Percentiles rank a stretch among this genome's conserved stretches.
Conservation (phyloP, 257 asterid species). For the Przewalskia tangutica region DNA sequence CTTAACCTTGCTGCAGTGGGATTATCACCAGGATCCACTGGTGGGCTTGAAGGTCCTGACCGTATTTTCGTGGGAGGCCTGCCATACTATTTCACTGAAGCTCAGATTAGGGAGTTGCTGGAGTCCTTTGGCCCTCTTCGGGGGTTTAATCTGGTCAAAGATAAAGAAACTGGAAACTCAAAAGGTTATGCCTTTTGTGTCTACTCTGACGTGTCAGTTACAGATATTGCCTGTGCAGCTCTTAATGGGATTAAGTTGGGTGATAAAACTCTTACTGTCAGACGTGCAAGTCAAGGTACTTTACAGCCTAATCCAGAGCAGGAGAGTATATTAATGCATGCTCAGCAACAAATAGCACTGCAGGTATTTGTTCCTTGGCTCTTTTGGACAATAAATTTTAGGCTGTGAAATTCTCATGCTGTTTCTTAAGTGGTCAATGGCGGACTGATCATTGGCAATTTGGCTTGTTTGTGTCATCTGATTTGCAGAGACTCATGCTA, state of each 20-base stretch:
- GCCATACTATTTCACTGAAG: slow-evolving; percentile 90
- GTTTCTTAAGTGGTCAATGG: not conserved
- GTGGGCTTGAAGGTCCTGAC: slow-evolving; percentile 97
- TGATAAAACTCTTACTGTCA: slow-evolving; percentile 88
- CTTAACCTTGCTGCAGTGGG: slow-evolving; percentile 91
- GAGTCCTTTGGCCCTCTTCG: slow-evolving; percentile 97
- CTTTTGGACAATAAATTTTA: not conserved
- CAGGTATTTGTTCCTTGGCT: slow-evolving; percentile 39
- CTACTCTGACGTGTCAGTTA: slow-evolving; percentile 78
- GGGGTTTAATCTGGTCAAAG: slow-evolving; percentile 93
- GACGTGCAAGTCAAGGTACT: slow-evolving; percentile 93
- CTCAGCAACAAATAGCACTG: slow-evolving; percentile 89
- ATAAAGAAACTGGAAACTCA: slow-evolving; percentile 96
- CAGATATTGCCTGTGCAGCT: slow-evolving; percentile 98
- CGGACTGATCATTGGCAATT: not conserved
- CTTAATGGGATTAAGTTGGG: slow-evolving; percentile 99
- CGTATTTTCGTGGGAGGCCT: slow-evolving; percentile 95
- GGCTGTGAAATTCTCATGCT: not conserved
- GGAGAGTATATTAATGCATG: slow-evolving; percentile 80
- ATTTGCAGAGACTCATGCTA: slow-evolving; percentile 63
- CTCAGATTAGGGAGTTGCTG: slow-evolving; percentile 86
- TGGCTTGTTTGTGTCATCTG: not conserved
- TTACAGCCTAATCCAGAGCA: slow-evolving; percentile 90
- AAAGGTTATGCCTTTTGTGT: slow-evolving; percentile 99
- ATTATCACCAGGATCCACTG: slow-evolving; percentile 79